Evolutionary conservation across 768 basidiomycete genomes (phyloP).

Genomic region (Candolleomyces aberdarensis): DNA sequence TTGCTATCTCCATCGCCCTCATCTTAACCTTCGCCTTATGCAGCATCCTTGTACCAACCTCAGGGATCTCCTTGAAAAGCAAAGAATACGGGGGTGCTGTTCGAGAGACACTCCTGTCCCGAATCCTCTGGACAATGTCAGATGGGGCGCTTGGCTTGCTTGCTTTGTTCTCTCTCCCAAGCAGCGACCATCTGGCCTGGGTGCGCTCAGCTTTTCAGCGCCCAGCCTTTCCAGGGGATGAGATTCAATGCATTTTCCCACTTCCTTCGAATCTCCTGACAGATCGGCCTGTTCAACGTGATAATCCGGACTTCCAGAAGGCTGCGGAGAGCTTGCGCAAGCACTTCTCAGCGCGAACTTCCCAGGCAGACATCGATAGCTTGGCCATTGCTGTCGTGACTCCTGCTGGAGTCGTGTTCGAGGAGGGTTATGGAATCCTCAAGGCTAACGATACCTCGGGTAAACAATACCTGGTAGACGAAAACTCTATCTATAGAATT

Average conservation of each 20-base stretch:
- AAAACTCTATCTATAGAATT: constrained; percentile 48
- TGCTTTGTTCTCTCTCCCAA: too few species aligned
- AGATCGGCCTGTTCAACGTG: constrained; percentile 21
- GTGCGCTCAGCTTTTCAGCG: too few species aligned
- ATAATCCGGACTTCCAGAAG: constrained; percentile 16
- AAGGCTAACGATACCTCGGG: constrained; percentile 25
- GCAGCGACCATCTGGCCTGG: too few species aligned
- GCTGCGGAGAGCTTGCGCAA: constrained; percentile 22
- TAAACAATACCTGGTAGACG: constrained; percentile 19
- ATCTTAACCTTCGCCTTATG: background rate
- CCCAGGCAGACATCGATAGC: constrained; percentile 39
- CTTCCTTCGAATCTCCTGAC: constrained; percentile 27
- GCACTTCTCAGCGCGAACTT: constrained; percentile 24
- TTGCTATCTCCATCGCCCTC: background rate
- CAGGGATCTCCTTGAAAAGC: background rate
- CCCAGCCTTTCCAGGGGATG: too few species aligned
- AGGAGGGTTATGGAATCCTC: constrained; percentile 39
- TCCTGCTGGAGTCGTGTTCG: constrained; percentile 42
- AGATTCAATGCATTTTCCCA: background rate
- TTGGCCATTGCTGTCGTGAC: constrained; percentile 49
- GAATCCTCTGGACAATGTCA: too few species aligned
- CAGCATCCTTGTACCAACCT: background rate
- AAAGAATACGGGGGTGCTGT: too few species aligned
- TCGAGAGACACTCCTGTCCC: too few species aligned
- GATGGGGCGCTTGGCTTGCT: too few species aligned